Evolutionary conservation across 2,329 filamentous ascomycete genomes (phyloP).

Genomic region (Tetracladium maxilliforme): DNA sequence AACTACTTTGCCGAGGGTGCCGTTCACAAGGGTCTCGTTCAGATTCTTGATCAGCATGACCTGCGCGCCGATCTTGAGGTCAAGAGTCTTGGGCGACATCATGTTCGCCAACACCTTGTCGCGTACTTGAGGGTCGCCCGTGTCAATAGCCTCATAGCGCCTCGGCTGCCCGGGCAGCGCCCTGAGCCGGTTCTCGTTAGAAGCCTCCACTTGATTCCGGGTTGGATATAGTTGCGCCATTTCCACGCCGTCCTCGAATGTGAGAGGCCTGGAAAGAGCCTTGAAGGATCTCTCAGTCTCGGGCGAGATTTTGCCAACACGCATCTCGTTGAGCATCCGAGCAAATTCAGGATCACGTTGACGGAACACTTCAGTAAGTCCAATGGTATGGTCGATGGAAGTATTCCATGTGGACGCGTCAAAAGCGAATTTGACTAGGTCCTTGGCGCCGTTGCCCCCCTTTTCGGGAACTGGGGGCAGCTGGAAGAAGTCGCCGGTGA

Average conservation of each 20-base stretch:
- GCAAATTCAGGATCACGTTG: slow-evolving; percentile 85
- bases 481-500: slow-evolving; percentile 97
- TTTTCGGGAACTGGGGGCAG: slow-evolving; percentile 81
- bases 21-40: slow-evolving; percentile 87
- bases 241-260: slow-evolving; percentile 59
- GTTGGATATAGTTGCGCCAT: slow-evolving; percentile 84
- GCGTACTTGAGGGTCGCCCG: slow-evolving; percentile 47
- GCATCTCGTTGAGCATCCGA: slow-evolving; percentile 94
- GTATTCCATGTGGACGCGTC: slow-evolving; percentile 86
- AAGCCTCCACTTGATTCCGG: slow-evolving; percentile 73
- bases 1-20: slow-evolving; percentile 75
- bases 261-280: slow-evolving; percentile 53
- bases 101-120: slow-evolving; percentile 75
- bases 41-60: slow-evolving; percentile 99
- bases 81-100: slow-evolving; percentile 75
- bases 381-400: slow-evolving; percentile 88
- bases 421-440: slow-evolving; percentile 76
- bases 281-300: slow-evolving; percentile 66
- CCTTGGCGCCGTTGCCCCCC: slow-evolving; percentile 30
- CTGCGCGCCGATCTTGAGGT: slow-evolving; percentile 81
- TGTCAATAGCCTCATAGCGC: slow-evolving; percentile 61
- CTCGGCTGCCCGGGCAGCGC: slow-evolving; percentile 53
- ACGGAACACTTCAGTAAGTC: slow-evolving; percentile 88
- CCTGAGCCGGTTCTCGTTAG: slow-evolving; percentile 62
- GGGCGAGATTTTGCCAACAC: slow-evolving; percentile 67